Conservation (phyloP, 495 filamentous ascomycete genomes). For the Penicillium coprophilum region DNA sequence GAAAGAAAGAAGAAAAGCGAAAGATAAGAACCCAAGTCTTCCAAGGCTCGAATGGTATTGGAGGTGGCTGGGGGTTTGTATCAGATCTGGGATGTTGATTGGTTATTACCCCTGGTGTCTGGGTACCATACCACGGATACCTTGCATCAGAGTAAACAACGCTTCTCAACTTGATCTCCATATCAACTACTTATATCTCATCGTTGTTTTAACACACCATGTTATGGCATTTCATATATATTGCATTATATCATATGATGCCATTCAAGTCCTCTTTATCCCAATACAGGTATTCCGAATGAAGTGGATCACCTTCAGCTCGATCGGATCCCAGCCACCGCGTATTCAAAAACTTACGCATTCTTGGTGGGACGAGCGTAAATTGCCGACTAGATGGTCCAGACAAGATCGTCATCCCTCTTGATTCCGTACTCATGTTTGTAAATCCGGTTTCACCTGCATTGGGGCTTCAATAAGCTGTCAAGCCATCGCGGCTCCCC, state of each 20-base stretch:
- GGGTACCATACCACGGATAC: conserved; percentile 19
- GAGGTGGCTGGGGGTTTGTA: conserved; percentile 27
- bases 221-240: conserved; percentile 1
- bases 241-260: conserved; percentile 6
- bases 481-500: conserved; percentile 16
- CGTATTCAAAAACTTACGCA: conserved; percentile 23
- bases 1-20: conserved; percentile 14
- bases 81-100: conserved; percentile 13
- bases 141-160: conserved; percentile 11
- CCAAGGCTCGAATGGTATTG: conserved; percentile 36
- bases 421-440: conserved; percentile 9
- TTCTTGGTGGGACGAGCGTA: conserved; percentile 19
- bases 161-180: no score
- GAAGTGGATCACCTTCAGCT: conserved; percentile 29
- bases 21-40: conserved; percentile 14
- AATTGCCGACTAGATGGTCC: conserved; percentile 12
- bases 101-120: conserved; percentile 26
- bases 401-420: conserved; percentile 25
- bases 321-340: conserved; percentile 30
- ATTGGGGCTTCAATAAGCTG: conserved; percentile 19
- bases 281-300: conserved; percentile 16
- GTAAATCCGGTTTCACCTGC: conserved; percentile 29
- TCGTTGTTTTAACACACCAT: not conserved
- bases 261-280: not conserved
- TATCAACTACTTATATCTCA: no score